phyloP scores from a whole-genome alignment of 2,329 filamentous ascomycete species.

The Ophiostoma populinum region DNA sequence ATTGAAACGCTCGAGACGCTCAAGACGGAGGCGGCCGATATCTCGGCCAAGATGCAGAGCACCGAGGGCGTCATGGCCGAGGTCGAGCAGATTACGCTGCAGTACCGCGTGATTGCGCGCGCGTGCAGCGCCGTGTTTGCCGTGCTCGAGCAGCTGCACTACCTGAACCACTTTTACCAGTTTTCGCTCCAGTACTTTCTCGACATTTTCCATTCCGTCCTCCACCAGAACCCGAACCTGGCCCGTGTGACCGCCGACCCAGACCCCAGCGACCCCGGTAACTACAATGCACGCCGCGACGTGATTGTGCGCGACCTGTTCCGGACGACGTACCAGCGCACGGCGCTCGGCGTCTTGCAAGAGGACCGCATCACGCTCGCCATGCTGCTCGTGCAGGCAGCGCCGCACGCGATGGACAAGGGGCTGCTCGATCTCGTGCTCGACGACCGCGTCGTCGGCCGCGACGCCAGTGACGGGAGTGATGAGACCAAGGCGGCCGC shows the following conservation, averaged over 20 bases:
- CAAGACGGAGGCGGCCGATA: slow-evolving; percentile 94
- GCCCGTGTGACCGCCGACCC: slow-evolving; percentile 67
- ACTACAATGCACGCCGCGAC: slow-evolving; percentile 66
- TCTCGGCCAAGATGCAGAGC: slow-evolving; percentile 87
- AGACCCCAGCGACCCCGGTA: slow-evolving; percentile 49
- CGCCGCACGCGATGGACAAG: slow-evolving; percentile 94
- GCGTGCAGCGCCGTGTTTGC: slow-evolving; percentile 97
- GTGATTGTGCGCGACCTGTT: slow-evolving; percentile 87
- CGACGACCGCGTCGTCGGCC: slow-evolving; percentile 57
- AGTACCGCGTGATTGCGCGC: slow-evolving; percentile 83
- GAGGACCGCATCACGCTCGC: slow-evolving; percentile 89
- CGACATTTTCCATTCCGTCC: slow-evolving; percentile 87
- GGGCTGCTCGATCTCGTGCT: slow-evolving; percentile 71
- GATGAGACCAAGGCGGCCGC: slow-evolving; percentile 54
- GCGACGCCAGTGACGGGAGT: slow-evolving; percentile 37
- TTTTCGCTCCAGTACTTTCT: slow-evolving; percentile 98
- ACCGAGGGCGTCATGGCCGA: slow-evolving; percentile 97
- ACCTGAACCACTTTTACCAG: slow-evolving; percentile 98
- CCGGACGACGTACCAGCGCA: slow-evolving; percentile 78
- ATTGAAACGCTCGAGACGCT: slow-evolving; percentile 95
- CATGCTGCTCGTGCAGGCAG: slow-evolving; percentile 85
- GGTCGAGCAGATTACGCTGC: slow-evolving; percentile 85
- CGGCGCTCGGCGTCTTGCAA: slow-evolving; percentile 80
- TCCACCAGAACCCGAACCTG: slow-evolving; percentile 62
- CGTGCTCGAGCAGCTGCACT: slow-evolving; percentile 89